Conservation (phyloP, 2,329 filamentous ascomycete species). For the Colletotrichum spaethianum region DNA sequence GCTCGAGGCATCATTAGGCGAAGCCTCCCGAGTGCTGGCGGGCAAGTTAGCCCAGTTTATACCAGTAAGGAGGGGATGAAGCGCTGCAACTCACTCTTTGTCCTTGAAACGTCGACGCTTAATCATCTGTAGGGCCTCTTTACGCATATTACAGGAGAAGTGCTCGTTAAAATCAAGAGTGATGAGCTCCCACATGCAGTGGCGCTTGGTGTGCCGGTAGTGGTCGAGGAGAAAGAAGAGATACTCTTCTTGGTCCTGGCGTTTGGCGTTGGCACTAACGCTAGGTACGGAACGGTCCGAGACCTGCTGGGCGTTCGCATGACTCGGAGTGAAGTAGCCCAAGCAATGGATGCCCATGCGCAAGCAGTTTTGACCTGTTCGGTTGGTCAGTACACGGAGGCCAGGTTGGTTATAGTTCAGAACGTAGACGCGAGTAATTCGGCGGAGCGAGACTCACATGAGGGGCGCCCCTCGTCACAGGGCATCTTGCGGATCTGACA, state of each 20-base stretch:
- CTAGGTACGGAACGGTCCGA: constrained; percentile 38
- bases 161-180: constrained; percentile 40
- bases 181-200: constrained; percentile 41
- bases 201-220: constrained; percentile 39
- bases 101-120: constrained; percentile 39
- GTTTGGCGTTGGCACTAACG: constrained; percentile 34
- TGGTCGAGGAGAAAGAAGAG: constrained; percentile 39
- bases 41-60: background rate
- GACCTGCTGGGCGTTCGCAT: constrained; percentile 28
- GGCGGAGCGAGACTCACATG: constrained; percentile 24
- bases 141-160: constrained; percentile 38
- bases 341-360: constrained; percentile 41
- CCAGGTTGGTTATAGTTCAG: background rate
- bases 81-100: constrained; percentile 23
- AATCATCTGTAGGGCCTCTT: constrained; percentile 40
- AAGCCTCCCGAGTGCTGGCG: constrained; percentile 19
- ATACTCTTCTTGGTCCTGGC: constrained; percentile 39
- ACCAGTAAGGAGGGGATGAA: too few species aligned
- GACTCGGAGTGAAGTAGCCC: constrained; percentile 38
- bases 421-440: background rate
- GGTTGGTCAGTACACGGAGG: constrained; percentile 11
- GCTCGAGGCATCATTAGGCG: constrained; percentile 18
- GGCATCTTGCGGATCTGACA: constrained; percentile 41
- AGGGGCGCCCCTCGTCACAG: constrained; percentile 37
- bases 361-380: constrained; percentile 35